Percentiles rank a stretch among this genome's conserved stretches.
These are phyloP conservation scores for Peronospora farinosa DNA, from an alignment of 352 stramenopile genomes.

Conservation along the genomic window DNA sequence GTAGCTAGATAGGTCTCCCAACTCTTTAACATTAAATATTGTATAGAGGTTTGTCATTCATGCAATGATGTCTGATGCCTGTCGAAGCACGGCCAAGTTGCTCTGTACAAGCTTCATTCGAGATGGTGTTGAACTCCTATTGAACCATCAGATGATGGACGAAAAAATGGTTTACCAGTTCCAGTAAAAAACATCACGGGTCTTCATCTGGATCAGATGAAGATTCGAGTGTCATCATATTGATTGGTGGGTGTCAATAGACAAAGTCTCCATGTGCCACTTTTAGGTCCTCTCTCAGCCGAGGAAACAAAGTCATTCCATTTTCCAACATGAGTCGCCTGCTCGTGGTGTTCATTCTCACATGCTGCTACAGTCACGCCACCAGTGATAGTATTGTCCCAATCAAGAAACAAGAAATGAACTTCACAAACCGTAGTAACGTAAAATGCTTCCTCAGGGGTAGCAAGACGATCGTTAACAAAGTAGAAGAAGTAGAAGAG, in stretches of 20 bases:
- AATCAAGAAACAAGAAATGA: background rate
- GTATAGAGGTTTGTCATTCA: slow-evolving; percentile 31
- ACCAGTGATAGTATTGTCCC: background rate
- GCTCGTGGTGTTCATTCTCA: slow-evolving; percentile 6
- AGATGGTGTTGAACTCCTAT: background rate
- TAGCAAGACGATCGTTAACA: background rate
- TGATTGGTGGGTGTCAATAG: slow-evolving; percentile 10
- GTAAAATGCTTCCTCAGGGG: background rate
- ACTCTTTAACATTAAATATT: slow-evolving; percentile 36
- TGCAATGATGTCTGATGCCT: background rate
- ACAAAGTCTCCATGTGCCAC: slow-evolving; percentile 8
- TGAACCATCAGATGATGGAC: background rate
- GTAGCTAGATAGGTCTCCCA: slow-evolving; percentile 28
- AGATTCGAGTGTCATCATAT: background rate
- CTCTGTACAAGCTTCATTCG: background rate
- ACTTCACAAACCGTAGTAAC: background rate
- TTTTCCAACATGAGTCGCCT: slow-evolving; percentile 10
- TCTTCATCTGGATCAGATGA: background rate
- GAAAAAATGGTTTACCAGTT: too few relatives aligned
- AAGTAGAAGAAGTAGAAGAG: slow-evolving; percentile 3
- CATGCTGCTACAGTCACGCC: slow-evolving; percentile 2
- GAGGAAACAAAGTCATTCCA: background rate
- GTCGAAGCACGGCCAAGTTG: background rate
- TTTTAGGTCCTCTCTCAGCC: background rate
- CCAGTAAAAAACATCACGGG: too few relatives aligned